Evolutionary conservation across 2,329 filamentous ascomycete species (phyloP), one percentile per base, ranked within the genome.

Genomic region (Penicillium digitatum): DNA sequence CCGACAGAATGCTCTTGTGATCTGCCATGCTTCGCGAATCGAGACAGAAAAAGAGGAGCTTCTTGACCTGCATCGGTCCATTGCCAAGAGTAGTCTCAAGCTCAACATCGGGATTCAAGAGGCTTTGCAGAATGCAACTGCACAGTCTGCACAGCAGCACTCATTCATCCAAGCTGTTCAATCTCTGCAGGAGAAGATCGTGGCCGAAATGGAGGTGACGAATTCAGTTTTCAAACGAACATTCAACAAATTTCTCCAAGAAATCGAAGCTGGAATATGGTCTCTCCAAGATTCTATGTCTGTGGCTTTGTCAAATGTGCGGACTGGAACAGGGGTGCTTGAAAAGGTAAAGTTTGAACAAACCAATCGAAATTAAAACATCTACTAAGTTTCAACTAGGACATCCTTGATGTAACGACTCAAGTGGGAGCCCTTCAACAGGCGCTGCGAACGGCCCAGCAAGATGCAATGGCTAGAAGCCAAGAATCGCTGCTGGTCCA

Each of bases 1-100:
- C 54, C 76, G 79, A 52, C 82, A 85, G 53, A 84, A 85, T 60
- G 83, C 83, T 2, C 73, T 83, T 40, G 71, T 83, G 18, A 82
- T 87, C 61, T 88, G 86, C 60, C 80, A 85, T 58, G 83, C 83
- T 27, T 79, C 81, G 39, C 78, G 84, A 35, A 72, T 78, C 39
- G 80, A 84, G 49, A 77, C 81, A 14, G 83, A 87, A 54, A 82
- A 81, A 52, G 74, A 76, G 32, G 73, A 78, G 35, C 61, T 76
- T 5, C 62, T 78, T 3, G 64, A 70, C 22, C 66, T 76, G 2
- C 67, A 78, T 56, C 68, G 66, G n/a, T 67, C 69, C 18, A 68
- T 78, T 26, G 56, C 71, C 2, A 64, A 74, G 29, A 71, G 70
- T 31, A 73, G 69, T 9, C 59, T 66, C 1, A 73, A 71, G 32